Base-by-base conservation (phyloP, 2,329 filamentous ascomycete genomes). In the Sporothrix sp. region DNA sequence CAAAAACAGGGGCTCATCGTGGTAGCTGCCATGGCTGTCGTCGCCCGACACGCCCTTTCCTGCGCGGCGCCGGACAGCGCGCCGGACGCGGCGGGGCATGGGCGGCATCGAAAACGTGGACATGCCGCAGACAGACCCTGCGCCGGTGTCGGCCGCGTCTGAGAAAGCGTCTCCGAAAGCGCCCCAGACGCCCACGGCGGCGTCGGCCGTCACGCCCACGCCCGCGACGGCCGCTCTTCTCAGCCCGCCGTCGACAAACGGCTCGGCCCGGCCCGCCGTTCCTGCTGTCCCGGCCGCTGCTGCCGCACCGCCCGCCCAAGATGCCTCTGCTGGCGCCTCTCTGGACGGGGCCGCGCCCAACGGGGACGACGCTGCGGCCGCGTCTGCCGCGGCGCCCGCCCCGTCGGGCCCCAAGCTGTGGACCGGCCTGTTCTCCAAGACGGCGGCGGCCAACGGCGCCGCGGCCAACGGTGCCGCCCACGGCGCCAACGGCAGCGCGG, bases 11-110 rank as follows among this genome's bases (percentile, higher is more conserved):
- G n/a, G n/a, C n/a, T n/a, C n/a, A n/a, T n/a, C n/a, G n/a, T n/a
- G n/a, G n/a, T 50, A 81, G 76, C 65, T 82, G 9, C 79, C 79
- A 9, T 82, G 79, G 78, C 59, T 71, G 23, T 80, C 78, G 1
- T 64, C 63, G 28, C 73, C 75, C 3, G 72, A 76, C 28, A 58
- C 65, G 25, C 65, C 68, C 9, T 83, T 79, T 58, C 78, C 79
- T 11, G 58, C 59, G 3, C 68, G 65, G 57, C 57, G 62, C 32
- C 36, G 65, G 11, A 71, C 65, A 58, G 65, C 67, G 32, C 70
- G 67, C 56, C 73, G 71, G 62, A 73, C 67, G 57, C 62, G 62
- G 54, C 64, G 62, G 48, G 56, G 61, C 7, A 56, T 71, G 20
- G 63, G 62, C 16, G 60, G 64, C 7, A 63, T 63, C 5, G 59